Conservation (phyloP, 257 asterid genomes). For the Plantago elongata region DNA sequence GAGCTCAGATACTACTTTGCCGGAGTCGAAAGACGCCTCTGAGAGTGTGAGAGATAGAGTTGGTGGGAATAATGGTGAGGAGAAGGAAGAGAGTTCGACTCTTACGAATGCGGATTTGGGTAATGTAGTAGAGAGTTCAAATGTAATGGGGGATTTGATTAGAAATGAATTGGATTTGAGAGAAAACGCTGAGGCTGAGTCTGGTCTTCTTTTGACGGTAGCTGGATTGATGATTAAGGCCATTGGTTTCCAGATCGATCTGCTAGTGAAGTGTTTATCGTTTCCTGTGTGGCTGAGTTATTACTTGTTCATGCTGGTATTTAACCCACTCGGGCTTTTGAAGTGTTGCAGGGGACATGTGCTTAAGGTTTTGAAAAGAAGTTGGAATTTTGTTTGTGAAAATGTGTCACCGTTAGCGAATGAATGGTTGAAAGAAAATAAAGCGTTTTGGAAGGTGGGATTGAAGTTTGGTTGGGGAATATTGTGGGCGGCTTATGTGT, state of each 20-base stretch:
- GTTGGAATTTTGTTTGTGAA: constrained; percentile 33
- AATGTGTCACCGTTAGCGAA: constrained; percentile 25
- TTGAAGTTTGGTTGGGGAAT: constrained; percentile 85
- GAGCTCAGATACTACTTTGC: constrained; percentile 15
- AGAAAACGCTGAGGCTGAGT: constrained; percentile 31
- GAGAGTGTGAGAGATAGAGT: constrained; percentile 16
- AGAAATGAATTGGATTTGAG: constrained; percentile 34
- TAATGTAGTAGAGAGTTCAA: neutral
- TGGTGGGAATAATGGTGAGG: constrained; percentile 16
- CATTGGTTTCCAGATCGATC: constrained; percentile 45
- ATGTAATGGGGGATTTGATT: constrained; percentile 12
- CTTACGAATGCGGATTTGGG: too few relatives aligned
- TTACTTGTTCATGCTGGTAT: constrained; percentile 50
- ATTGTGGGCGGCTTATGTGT: constrained; percentile 78
- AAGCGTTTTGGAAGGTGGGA: constrained; percentile 56
- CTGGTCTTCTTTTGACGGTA: constrained; percentile 34
- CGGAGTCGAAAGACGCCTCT: constrained; percentile 22
- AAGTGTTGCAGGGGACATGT: constrained; percentile 32
- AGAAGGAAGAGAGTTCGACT: too few relatives aligned
- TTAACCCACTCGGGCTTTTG: constrained; percentile 59
- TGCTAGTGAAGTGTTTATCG: constrained; percentile 33
- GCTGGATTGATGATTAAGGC: constrained; percentile 50
- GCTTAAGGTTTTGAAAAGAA: constrained; percentile 23
- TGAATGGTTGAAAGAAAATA: constrained; percentile 60
- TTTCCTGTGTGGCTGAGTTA: constrained; percentile 48